Evolutionary conservation across 2,329 filamentous ascomycete genomes (phyloP).

Genomic region (Lasiodiplodia citricola): DNA sequence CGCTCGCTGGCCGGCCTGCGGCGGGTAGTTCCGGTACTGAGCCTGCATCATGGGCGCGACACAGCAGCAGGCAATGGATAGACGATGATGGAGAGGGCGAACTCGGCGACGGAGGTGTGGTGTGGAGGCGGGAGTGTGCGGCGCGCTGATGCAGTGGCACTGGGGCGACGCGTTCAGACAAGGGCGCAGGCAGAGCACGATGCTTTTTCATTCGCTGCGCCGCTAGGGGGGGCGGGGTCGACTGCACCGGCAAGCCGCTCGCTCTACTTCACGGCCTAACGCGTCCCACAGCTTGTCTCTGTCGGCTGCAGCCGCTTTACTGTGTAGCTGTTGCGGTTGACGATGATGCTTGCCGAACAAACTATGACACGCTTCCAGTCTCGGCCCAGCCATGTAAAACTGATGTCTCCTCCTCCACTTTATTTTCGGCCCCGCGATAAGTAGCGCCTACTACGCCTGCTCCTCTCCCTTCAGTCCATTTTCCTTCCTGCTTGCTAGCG

Average conservation of each 20-base stretch:
- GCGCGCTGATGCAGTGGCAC: constrained; percentile 11
- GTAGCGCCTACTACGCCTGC: background rate
- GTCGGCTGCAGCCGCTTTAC: background rate
- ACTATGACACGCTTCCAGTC: constrained; percentile 11
- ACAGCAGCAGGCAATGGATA: constrained; percentile 32
- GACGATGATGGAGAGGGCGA: background rate
- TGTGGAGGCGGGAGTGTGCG: constrained; percentile 1
- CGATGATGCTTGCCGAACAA: background rate
- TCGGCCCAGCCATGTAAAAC: constrained; percentile 16
- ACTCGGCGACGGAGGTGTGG: background rate
- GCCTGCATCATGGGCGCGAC: constrained; percentile 45
- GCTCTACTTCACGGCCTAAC: constrained; percentile 1
- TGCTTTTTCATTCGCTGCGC: constrained; percentile 26
- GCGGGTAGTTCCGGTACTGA: constrained; percentile 54
- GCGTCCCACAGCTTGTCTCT: background rate
- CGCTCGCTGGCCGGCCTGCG: constrained; percentile 43
- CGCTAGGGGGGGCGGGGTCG: constrained; percentile 13
- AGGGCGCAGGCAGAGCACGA: constrained; percentile 9
- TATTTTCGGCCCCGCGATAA: constrained; percentile 1
- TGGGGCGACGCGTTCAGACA: constrained; percentile 23
- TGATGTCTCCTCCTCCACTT: constrained; percentile 15
- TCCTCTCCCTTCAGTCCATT: background rate
- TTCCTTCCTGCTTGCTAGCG: background rate
- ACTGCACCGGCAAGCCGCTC: background rate
- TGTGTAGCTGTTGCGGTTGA: background rate